A percentile compares a stretch with the other conserved stretches of the same genome.
Evolutionary conservation across 345 rosid species (phyloP).

Genomic region (Aquilaria sinensis): DNA sequence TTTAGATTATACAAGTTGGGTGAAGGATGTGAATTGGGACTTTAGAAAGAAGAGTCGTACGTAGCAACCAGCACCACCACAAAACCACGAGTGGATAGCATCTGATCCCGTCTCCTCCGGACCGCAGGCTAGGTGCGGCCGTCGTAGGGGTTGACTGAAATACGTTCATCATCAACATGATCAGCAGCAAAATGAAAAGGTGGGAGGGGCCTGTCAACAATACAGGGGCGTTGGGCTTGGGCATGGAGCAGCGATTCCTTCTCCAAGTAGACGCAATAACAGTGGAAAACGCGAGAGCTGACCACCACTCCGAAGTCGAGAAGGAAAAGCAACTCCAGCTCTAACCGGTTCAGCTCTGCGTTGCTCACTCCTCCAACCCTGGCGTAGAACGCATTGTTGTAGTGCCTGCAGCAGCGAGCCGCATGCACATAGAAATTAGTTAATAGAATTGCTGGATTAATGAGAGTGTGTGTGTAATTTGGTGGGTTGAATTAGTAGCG

Average conservation of each 20-base stretch:
- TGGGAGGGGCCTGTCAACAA: neutral
- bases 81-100: too few relatives aligned
- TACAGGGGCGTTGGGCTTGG: too few relatives aligned
- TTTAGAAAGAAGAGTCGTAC: too few relatives aligned
- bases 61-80: too few relatives aligned
- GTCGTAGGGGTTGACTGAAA: too few relatives aligned
- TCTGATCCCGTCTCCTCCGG: too few relatives aligned
- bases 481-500: constrained; percentile 3
- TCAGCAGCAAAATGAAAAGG: too few relatives aligned
- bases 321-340: constrained; percentile 72
- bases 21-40: too few relatives aligned
- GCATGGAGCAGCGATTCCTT: constrained; percentile 39
- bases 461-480: neutral
- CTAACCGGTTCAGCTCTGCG: constrained; percentile 69
- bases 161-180: too few relatives aligned
- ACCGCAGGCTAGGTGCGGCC: too few relatives aligned
- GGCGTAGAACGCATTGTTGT: constrained; percentile 78
- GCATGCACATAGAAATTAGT: neutral
- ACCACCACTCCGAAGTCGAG: constrained; percentile 62
- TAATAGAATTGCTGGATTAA: neutral
- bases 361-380: constrained; percentile 88
- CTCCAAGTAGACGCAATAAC: constrained; percentile 73
- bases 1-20: too few relatives aligned
- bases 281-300: constrained; percentile 53
- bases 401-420: constrained; percentile 39